phyloP scores from a whole-genome alignment of 768 basidiomycete species.

The Dentipellis fragilis region DNA sequence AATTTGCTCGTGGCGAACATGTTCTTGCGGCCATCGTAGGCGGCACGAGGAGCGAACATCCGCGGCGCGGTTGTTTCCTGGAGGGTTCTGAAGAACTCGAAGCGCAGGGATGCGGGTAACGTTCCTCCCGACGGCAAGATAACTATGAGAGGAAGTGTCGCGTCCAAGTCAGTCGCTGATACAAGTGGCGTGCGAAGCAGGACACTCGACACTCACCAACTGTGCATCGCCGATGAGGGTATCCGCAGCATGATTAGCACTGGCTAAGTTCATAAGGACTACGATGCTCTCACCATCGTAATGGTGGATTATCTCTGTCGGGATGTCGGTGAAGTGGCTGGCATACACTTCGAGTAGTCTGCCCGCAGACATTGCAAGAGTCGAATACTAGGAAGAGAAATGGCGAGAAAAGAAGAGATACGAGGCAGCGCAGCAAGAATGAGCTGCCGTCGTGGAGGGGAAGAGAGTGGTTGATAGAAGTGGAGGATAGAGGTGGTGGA shows the following conservation, averaged over 20 bases:
- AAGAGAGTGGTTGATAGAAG: too few relatives aligned
- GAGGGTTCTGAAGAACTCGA: conserved; percentile 56
- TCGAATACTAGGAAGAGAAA: too few relatives aligned
- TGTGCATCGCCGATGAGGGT: conserved; percentile 11
- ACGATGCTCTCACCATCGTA: conserved; percentile 55
- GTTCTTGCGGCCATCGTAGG: conserved; percentile 77
- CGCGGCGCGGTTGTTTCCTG: conserved; percentile 47
- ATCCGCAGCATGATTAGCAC: neutral
- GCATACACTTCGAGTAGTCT: conserved; percentile 29
- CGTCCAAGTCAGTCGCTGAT: neutral
- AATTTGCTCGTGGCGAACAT: conserved; percentile 53
- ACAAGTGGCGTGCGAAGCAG: too few relatives aligned
- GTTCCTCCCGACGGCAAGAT: too few relatives aligned
- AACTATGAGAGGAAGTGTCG: conserved; percentile 26
- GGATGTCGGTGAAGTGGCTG: conserved; percentile 59
- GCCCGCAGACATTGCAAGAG: conserved; percentile 29
- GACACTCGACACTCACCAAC: conserved; percentile 24
- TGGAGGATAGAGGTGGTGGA: too few relatives aligned
- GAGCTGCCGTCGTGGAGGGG: too few relatives aligned
- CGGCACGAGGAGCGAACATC: conserved; percentile 68
- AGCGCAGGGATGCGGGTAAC: too few relatives aligned
- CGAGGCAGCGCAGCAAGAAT: too few relatives aligned
- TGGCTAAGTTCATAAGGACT: neutral
- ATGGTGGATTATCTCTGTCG: conserved; percentile 58
- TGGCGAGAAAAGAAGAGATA: too few relatives aligned